Evolutionary conservation across 371 early-diverging fungal genomes (phyloP), one percentile per base, ranked within the genome.

Genomic region (Blakeslea trispora): DNA sequence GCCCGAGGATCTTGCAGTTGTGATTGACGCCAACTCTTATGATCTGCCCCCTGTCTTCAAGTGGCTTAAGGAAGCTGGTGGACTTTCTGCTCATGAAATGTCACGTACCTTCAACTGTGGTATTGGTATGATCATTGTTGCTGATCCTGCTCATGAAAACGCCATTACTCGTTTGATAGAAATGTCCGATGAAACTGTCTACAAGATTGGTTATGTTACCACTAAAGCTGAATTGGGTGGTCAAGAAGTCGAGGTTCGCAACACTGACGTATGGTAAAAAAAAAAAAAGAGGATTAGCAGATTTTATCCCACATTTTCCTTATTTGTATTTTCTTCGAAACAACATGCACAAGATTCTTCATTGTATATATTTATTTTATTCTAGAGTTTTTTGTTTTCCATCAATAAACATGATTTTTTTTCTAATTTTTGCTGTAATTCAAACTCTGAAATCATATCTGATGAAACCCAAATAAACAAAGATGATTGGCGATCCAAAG

Each of bases 41-140:
- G 83, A 82, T 40, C 79, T 96, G 56, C 92, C 91, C 18, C 81
- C 89, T n/a, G 91, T 97, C 50, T 98, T 98, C 83, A 83, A 86
- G 64, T 98, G 97, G 97, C 70, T 96, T 57, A 91, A 92, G 82
- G 66, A 79, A 56, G 82, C 89, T 9, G 98, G 98, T 55, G 85
- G 88, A 53, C 81, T 94, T n/a, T 83, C 86, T 10, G 81, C 85
- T 49, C 84, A 72, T 54, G 98, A 98, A 73, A 87, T 98, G 87
- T 86, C 93, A 9, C 84, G 97, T 51, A 97, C 98, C 0, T 98
- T 98, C 81, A 98, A 98, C 85, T 97, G 97, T 74, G 98, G 98
- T 65, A 91, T 97, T 54, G 98, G 98, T 60, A 96, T 98, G 97
- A 89, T 96, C 28, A 68, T 97, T 4, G 85, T 97, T 23, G 94